Base-by-base conservation (phyloP, 768 basidiomycete species). In the Pulveroboletus sp. region DNA sequence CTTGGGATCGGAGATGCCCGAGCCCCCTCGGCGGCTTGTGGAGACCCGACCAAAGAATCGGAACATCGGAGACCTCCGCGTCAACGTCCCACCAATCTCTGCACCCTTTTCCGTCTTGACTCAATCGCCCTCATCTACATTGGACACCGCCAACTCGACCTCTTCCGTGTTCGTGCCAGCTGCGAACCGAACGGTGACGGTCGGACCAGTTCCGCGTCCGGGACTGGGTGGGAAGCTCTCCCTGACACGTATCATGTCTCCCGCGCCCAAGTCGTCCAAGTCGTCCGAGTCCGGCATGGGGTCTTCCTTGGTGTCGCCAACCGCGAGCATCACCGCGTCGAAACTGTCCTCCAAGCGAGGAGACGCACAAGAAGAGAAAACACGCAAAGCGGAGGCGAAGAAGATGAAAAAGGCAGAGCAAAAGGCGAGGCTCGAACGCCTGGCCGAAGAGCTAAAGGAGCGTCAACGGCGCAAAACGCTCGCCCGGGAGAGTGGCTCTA, bases 381-480 rank as follows among this genome's bases (percentile, higher is more conserved):
- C 57, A 54, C 65, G 65, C 47, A 78, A 71, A 62, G 72, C 69
- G 20, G 71, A 76, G 47, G 72, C 73, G 39, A 74, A 76, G 61
- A 59, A 48, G 54, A 63, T 67, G 63, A 70, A 72, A 53, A 77
- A 74, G 65, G 71, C 73, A 10, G 67, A 72, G 44, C 63, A 69
- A 41, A 67, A 69, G 29, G 69, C 69, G 46, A 71, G 63, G 54
- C 65, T 63, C 27, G 73, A 76, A 49, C 68, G 68, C 43, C 65
- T 79, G 27, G 77, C 78, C n/a, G 59, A 67, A 47, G 69, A 76
- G 40, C 67, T 79, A 53, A 76, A 73, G 60, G 68, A 68, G 43
- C 67, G 61, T 59, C 54, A 62, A 64, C 57, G 68, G 51, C 70
- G 69, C 12, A 60, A 61, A 38, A 52, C 48, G 7, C 61, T 64